Conservation (phyloP, 768 basidiomycete species). For the Pleurotus djamor region DNA sequence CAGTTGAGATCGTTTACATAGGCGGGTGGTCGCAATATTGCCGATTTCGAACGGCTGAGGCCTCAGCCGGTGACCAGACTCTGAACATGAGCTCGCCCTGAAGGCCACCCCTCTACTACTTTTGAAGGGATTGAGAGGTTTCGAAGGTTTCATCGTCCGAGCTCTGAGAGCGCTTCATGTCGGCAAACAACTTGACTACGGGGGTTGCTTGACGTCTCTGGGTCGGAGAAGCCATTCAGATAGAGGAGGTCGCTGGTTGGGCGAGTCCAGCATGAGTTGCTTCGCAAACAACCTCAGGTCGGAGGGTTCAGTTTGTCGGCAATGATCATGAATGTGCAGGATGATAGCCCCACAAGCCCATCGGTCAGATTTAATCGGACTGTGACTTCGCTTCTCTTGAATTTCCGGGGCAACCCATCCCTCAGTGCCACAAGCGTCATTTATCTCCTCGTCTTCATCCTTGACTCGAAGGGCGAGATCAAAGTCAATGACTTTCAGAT, state of each 20-base stretch:
- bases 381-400: not conserved
- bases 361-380: slow-evolving; percentile 10
- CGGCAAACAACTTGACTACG: not conserved
- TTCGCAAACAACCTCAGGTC: not conserved
- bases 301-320: not conserved
- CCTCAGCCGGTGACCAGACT: too few species aligned
- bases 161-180: not conserved
- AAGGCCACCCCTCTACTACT: too few species aligned
- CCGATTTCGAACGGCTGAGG: too few species aligned
- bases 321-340: slow-evolving; percentile 1
- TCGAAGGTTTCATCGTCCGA: not conserved
- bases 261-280: slow-evolving; percentile 2
- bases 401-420: slow-evolving; percentile 10
- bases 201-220: not conserved
- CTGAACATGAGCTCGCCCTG: too few species aligned
- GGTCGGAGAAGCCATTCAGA: not conserved
- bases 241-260: slow-evolving; percentile 3
- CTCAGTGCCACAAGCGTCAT: slow-evolving; percentile 2
- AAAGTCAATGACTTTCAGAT: slow-evolving; percentile 56
- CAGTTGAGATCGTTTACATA: too few species aligned
- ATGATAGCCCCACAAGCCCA: slow-evolving; percentile 10
- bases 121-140: too few species aligned
- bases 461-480: slow-evolving; percentile 6
- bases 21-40: too few species aligned
- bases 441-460: slow-evolving; percentile 4